Percentiles rank a stretch among this genome's conserved stretches.
Evolutionary conservation across 2,329 filamentous ascomycete species (phyloP).

Genomic region (Aspergillus sp.): DNA sequence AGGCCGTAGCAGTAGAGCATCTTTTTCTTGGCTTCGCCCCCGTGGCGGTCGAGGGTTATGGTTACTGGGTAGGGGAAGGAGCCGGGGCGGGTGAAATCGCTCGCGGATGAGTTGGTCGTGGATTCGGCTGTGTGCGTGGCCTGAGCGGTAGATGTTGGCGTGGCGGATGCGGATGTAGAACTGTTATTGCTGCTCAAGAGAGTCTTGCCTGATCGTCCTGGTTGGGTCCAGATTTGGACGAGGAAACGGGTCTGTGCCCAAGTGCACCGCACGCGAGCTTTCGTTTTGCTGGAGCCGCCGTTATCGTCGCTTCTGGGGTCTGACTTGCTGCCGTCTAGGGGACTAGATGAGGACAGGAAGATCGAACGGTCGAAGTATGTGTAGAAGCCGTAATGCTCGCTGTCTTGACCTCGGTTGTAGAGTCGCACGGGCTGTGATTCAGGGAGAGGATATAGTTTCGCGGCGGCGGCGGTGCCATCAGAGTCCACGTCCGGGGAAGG

Average conservation of each 20-base stretch:
- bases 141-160: conserved; percentile 10
- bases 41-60: conserved; percentile 60
- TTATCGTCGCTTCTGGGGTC: conserved; percentile 47
- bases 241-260: conserved; percentile 62
- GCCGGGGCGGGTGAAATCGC: conserved; percentile 52
- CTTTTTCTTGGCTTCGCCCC: conserved; percentile 54
- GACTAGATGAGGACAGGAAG: conserved; percentile 65
- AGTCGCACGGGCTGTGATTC: conserved; percentile 74
- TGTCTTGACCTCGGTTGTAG: conserved; percentile 75
- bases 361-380: conserved; percentile 86
- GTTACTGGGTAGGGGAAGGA: conserved; percentile 63
- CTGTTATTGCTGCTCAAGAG: conserved; percentile 20
- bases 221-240: conserved; percentile 63
- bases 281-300: conserved; percentile 49
- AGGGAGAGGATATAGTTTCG: conserved; percentile 69
- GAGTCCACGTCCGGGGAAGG: conserved; percentile 62
- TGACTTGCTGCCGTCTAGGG: conserved; percentile 43
- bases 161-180: conserved; percentile 5
- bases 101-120: conserved; percentile 33
- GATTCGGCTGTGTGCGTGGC: no score
- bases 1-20: conserved; percentile 62
- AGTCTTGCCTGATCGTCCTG: conserved; percentile 30
- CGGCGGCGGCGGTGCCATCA: conserved; percentile 72
- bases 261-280: conserved; percentile 54
- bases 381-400: conserved; percentile 94